Conservation (phyloP, 345 rosid genomes). For the Schrenkiella parvula region DNA sequence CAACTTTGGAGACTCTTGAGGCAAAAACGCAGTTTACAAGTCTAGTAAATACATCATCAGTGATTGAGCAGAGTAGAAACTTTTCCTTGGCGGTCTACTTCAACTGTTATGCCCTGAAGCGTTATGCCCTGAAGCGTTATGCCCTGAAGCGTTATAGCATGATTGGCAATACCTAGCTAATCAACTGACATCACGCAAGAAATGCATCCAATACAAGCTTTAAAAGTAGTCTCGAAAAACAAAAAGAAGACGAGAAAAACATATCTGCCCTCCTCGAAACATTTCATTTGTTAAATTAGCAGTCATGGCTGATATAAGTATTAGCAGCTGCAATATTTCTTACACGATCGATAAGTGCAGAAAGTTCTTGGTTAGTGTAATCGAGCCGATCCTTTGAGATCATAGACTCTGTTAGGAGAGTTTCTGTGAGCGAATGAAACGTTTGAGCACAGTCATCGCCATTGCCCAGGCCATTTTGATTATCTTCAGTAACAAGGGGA, state of each 20-base stretch:
- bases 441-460: slow-evolving; percentile 55
- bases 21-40: background rate
- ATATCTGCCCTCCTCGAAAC: background rate
- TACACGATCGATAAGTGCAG: slow-evolving; percentile 51
- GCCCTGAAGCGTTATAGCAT: background rate
- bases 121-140: too few species aligned
- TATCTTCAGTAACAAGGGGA: slow-evolving; percentile 38
- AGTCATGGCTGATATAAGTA: slow-evolving; percentile 37
- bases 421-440: slow-evolving; percentile 63
- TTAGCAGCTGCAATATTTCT: slow-evolving; percentile 43
- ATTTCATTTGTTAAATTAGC: slow-evolving; percentile 14
- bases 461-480: slow-evolving; percentile 42
- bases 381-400: slow-evolving; percentile 55
- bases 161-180: background rate
- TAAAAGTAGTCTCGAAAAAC: background rate
- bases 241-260: background rate
- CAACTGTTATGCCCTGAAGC: background rate
- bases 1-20: background rate
- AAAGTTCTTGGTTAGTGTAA: slow-evolving; percentile 57
- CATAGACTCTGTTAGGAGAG: slow-evolving; percentile 65
- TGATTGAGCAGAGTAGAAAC: background rate
- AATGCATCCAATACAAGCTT: background rate
- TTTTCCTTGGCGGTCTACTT: background rate
- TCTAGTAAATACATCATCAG: background rate
- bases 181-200: background rate